Base-by-base conservation (phyloP, 1,284 basidiomycete genomes). In the Termitomyces sp. region DNA sequence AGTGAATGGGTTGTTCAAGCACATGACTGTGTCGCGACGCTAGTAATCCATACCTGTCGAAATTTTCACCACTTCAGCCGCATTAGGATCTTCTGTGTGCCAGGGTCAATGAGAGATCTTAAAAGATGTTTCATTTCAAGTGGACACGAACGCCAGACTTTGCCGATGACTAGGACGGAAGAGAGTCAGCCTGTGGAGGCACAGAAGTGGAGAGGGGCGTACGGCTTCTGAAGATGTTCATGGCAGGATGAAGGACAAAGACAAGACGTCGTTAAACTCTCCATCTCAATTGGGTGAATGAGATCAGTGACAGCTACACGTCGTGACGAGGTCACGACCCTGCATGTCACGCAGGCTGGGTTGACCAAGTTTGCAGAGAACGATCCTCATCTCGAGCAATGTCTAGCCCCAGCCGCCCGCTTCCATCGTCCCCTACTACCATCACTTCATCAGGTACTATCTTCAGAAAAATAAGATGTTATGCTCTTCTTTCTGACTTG, bases 31-130 rank as follows among this genome's bases (percentile, higher is more conserved):
- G 3, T 37, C 1, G 31, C 18, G 16, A 2, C 39, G 11, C 19
- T 8, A 31, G 19, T 10, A 3, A 50, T 46, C 46, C 50, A n/a
- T 44, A 70, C 72, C 72, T 44, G 88, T 86, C 13, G 92, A 89
- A 52, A 98, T 91, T 75, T 97, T 96, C 48, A 97, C 93, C 47
- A 99, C 77, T 69, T 97, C 94, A 16, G 92, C 84, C 51, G 92
- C 91, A 70, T 93, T 91, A 50, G 87, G 83, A 68, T 89, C 86
- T 66, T 88, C 88, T 90, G 64, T 55, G 57, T 26, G 14, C 40
- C 49, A n/a, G 14, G 43, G 47, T 53, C 68, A 53, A 68, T 68
- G 49, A 46, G 37, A 46, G 43, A 58, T 58, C 19, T 46, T 46
- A 46, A 48, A 50, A 52, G 40, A 52, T 46, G 55, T 57, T 59